Conservation (phyloP, 164 flowering plant genomes). For the Warburgia ugandensis region DNA sequence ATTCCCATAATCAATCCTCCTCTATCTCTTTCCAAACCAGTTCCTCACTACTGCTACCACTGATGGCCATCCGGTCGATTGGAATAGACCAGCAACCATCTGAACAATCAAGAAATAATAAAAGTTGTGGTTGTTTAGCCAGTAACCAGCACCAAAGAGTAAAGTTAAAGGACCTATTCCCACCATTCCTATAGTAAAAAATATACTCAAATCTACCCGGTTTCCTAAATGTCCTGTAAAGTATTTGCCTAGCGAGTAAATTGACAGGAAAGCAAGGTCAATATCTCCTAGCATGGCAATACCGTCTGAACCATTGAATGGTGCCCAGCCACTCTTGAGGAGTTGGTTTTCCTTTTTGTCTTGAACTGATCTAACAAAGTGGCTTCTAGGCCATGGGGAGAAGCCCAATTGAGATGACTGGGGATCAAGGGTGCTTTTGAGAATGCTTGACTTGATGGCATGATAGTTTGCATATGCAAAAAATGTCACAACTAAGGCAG, state of each 20-base stretch:
- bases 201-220: constrained; percentile 59
- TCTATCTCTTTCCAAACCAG: constrained; percentile 88
- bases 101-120: constrained; percentile 58
- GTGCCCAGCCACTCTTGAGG: constrained; percentile 66
- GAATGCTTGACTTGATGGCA: constrained; percentile 72
- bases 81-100: constrained; percentile 83
- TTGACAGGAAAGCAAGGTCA: constrained; percentile 72
- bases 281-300: constrained; percentile 65
- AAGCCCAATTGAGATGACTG: constrained; percentile 27
- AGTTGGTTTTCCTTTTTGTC: constrained; percentile 9
- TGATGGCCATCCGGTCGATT: constrained; percentile 98
- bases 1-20: constrained; percentile 96
- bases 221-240: constrained; percentile 88
- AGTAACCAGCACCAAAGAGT: constrained; percentile 74
- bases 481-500: constrained; percentile 73
- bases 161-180: constrained; percentile 85
- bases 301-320: constrained; percentile 76
- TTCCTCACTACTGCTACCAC: constrained; percentile 95
- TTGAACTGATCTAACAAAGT: constrained; percentile 9
- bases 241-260: constrained; percentile 77
- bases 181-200: constrained; percentile 82
- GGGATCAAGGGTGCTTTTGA: constrained; percentile 83
- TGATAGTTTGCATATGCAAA: constrained; percentile 75
- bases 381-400: constrained; percentile 23
- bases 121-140: constrained; percentile 66